phyloP scores from a whole-genome alignment of 345 rosid species.

The Hypericum perforatum region DNA sequence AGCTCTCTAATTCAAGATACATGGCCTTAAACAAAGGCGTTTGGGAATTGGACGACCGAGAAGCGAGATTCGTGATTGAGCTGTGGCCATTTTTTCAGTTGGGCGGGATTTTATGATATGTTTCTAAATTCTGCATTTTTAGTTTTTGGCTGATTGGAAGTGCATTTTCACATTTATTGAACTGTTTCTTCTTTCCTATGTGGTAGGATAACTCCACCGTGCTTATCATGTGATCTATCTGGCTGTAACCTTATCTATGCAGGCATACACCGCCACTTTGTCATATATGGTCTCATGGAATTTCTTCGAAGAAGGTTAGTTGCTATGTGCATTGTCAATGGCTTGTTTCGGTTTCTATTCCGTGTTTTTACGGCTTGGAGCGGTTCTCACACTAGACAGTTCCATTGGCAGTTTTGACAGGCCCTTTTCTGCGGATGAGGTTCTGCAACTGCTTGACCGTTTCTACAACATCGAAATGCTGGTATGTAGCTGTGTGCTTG shows the following conservation, averaged over 20 bases:
- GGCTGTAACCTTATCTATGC: slow-evolving; percentile 13
- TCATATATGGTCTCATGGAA: slow-evolving; percentile 88
- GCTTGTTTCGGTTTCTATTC: no score
- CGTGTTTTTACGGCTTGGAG: no score
- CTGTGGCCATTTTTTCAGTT: neutral
- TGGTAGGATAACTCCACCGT: no score
- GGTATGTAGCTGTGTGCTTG: slow-evolving; percentile 27
- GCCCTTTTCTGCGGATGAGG: slow-evolving; percentile 80
- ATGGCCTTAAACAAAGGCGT: no score
- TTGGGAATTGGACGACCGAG: no score
- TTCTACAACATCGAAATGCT: slow-evolving; percentile 93
- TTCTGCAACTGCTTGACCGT: slow-evolving; percentile 78
- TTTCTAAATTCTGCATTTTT: neutral
- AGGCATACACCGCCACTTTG: slow-evolving; percentile 94
- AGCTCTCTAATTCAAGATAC: no score
- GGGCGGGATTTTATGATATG: neutral
- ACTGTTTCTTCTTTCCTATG: no score
- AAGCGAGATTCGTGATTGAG: no score
- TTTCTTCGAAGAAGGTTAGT: slow-evolving; percentile 72
- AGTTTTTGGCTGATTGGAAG: no score
- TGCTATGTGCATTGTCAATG: slow-evolving; percentile 1
- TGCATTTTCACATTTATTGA: no score
- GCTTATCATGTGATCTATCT: neutral
- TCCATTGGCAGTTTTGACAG: slow-evolving; percentile 52
- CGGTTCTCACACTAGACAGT: no score